Conservation (phyloP, 768 basidiomycete species). For the Exidia glandulosa region DNA sequence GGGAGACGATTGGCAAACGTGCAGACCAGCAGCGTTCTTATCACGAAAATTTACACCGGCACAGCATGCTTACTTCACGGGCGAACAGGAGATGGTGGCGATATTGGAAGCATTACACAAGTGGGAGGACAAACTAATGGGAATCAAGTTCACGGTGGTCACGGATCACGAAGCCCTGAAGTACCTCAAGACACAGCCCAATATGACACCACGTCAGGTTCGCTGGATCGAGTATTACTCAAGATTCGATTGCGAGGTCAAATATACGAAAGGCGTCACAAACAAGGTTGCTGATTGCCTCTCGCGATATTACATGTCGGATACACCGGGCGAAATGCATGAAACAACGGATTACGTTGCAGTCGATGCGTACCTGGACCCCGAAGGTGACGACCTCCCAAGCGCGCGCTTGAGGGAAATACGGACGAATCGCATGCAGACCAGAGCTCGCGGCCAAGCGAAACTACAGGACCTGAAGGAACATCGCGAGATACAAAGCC, state of each 20-base stretch:
- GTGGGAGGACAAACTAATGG: constrained; percentile 23
- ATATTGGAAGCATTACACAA: constrained; percentile 12
- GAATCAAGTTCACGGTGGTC: constrained; percentile 12
- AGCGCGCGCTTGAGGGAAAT: neutral
- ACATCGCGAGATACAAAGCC: too few relatives aligned
- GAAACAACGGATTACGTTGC: neutral
- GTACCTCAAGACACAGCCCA: constrained; percentile 3
- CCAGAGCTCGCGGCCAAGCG: neutral
- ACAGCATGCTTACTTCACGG: constrained; percentile 20
- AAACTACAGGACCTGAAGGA: neutral
- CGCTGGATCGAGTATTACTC: constrained; percentile 23
- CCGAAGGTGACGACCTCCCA: constrained; percentile 2
- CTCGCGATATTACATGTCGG: constrained; percentile 21
- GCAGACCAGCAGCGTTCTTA: constrained; percentile 18
- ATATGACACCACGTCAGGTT: constrained; percentile 11
- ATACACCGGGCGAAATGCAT: constrained; percentile 4
- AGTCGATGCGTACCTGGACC: constrained; percentile 7
- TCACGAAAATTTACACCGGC: constrained; percentile 18
- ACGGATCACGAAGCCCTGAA: constrained; percentile 17
- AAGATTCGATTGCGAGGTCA: constrained; percentile 17
- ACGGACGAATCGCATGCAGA: too few relatives aligned
- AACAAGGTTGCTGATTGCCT: constrained; percentile 23
- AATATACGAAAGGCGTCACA: constrained; percentile 12
- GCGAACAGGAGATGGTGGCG: constrained; percentile 11
- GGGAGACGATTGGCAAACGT: constrained; percentile 15